These are phyloP conservation scores for Colletotrichum eremochloae DNA, from an alignment of 2,329 filamentous ascomycete genomes.

Conservation along the genomic window DNA sequence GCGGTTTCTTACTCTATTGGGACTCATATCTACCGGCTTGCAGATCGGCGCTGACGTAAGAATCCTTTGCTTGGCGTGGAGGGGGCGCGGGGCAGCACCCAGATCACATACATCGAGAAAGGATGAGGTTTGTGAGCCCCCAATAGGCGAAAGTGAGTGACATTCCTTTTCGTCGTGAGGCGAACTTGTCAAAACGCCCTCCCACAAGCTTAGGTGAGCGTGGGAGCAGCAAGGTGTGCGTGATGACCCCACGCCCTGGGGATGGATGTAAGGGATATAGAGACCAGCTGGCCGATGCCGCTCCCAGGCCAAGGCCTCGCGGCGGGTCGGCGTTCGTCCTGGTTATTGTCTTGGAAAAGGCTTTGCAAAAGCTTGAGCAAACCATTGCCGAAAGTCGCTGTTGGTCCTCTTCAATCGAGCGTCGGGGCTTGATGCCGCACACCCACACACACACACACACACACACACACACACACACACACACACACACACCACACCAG, in stretches of 20 bases:
- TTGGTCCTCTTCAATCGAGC: background rate
- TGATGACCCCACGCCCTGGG: background rate
- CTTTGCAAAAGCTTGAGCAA: conserved; percentile 38
- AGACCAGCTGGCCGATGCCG: background rate
- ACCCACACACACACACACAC: no score
- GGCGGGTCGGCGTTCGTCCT: conserved; percentile 2
- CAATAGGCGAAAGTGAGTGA: background rate
- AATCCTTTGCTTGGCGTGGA: background rate
- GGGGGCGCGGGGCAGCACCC: background rate
- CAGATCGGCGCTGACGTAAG: no score
- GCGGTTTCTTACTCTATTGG: background rate
- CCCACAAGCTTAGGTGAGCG: background rate
- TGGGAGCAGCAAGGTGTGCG: background rate
- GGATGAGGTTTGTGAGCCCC: background rate
- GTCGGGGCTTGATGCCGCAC: background rate
- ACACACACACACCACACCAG: no score
- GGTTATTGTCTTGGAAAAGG: conserved; percentile 30
- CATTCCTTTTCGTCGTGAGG: background rate
- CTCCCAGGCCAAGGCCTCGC: background rate
- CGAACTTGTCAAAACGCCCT: background rate
- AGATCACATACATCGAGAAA: background rate
- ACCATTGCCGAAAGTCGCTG: conserved; percentile 1
- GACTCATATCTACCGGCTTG: background rate
- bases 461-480: no score
- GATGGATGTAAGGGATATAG: background rate